phyloP scores from a whole-genome alignment of 73 alveolate genomes.

The Durusdinium trenchii region DNA sequence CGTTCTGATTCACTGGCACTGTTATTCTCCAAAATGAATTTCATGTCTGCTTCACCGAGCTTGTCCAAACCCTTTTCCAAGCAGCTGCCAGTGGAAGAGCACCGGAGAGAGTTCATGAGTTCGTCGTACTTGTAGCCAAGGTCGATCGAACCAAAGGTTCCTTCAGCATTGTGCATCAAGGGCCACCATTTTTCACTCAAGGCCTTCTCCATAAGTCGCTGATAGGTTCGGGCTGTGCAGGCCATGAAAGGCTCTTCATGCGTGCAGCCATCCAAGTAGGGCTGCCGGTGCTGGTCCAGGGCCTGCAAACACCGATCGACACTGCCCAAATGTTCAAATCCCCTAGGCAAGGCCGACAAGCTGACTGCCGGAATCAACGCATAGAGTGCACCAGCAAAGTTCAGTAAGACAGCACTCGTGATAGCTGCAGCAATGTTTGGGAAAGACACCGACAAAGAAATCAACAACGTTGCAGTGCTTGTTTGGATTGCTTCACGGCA shows the following conservation, averaged over 20 bases:
- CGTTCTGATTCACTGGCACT: constrained; percentile 8
- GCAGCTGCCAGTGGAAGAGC: constrained; percentile 66
- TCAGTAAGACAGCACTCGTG: constrained; percentile 21
- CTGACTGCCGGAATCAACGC: background rate
- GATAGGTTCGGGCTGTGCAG: constrained; percentile 76
- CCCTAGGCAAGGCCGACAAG: background rate
- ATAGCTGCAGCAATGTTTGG: constrained; percentile 37
- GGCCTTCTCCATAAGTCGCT: constrained; percentile 72
- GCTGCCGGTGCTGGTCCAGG: constrained; percentile 13
- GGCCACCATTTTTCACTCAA: constrained; percentile 90
- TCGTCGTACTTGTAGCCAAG: constrained; percentile 60
- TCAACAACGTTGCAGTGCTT: background rate
- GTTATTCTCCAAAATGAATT: background rate
- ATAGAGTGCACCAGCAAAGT: constrained; percentile 38
- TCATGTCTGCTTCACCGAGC: background rate
- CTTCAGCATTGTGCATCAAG: constrained; percentile 71
- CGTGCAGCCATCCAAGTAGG: constrained; percentile 14
- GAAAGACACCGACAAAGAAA: constrained; percentile 11
- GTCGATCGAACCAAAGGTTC: constrained; percentile 82
- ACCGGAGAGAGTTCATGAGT: constrained; percentile 60
- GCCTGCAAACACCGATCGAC: constrained; percentile 71
- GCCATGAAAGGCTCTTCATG: constrained; percentile 73
- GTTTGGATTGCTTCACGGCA: background rate
- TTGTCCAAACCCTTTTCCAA: constrained; percentile 53
- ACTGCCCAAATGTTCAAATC: background rate